A percentile compares a stretch with the other conserved stretches of the same genome.
These are phyloP conservation scores for Pharnaceum exiguum DNA, from an alignment of 148 eudicot species.

Conservation along the genomic window DNA sequence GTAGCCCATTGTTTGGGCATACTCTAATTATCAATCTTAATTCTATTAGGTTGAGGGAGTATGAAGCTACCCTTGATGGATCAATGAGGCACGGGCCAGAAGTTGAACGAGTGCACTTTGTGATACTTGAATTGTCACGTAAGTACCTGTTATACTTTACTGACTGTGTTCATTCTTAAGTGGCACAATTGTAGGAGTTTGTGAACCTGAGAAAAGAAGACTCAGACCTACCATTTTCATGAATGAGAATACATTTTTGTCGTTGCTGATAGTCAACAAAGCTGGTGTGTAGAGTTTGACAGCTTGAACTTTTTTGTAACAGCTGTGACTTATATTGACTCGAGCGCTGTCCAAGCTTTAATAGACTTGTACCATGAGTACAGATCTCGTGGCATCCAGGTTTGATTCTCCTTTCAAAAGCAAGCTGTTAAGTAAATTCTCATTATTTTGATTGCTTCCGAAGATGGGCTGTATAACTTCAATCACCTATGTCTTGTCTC, in stretches of 20 bases:
- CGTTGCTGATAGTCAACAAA: too few species aligned
- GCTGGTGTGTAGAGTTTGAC: not conserved
- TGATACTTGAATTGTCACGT: constrained; percentile 94
- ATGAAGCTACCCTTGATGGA: constrained; percentile 58
- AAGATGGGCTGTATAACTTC: not conserved
- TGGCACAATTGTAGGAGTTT: not conserved
- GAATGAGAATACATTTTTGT: too few species aligned
- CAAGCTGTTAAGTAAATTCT: not conserved
- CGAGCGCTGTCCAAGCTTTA: constrained; percentile 82
- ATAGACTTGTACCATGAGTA: constrained; percentile 83
- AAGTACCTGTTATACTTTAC: constrained; percentile 27
- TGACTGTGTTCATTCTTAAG: not conserved
- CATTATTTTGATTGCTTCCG: not conserved
- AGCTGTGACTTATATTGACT: constrained; percentile 88
- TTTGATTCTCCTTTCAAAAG: not conserved
- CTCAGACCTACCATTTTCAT: not conserved
- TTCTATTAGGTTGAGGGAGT: constrained; percentile 68
- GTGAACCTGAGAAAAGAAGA: not conserved
- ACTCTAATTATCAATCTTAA: not conserved
- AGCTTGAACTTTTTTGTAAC: constrained; percentile 9
- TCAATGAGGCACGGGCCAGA: constrained; percentile 70
- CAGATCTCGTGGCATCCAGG: constrained; percentile 89
- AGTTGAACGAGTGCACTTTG: constrained; percentile 72
- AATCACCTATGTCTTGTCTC: constrained; percentile 3
- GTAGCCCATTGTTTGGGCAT: constrained; percentile 1